Conservation (phyloP, 805 yeast species). For the Metschnikowia matae region DNA sequence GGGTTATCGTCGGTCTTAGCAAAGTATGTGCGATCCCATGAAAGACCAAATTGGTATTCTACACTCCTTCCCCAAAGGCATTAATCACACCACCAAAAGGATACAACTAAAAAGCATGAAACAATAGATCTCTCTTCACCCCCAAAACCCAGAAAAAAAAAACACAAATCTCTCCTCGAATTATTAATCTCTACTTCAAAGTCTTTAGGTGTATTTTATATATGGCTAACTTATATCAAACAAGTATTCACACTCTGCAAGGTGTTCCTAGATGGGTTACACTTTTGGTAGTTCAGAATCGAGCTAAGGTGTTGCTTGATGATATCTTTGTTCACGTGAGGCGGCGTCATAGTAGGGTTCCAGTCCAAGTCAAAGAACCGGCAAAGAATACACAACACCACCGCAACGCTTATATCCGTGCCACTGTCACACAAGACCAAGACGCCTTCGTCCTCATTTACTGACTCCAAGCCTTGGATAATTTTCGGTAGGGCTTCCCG, state of each 20-base stretch:
- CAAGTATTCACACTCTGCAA: slow-evolving; percentile 64
- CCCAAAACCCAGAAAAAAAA: too few species aligned
- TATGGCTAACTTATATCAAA: slow-evolving; percentile 29
- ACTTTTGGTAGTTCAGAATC: slow-evolving; percentile 27
- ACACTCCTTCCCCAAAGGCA: too few species aligned
- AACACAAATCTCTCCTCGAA: too few species aligned
- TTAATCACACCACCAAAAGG: too few species aligned
- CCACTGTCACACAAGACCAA: slow-evolving; percentile 62
- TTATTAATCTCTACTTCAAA: too few species aligned
- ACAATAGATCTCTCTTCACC: too few species aligned
- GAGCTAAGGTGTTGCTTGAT: slow-evolving; percentile 54
- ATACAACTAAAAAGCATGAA: too few species aligned
- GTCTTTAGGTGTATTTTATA: too few species aligned
- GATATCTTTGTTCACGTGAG: slow-evolving; percentile 43
- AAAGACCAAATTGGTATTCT: too few species aligned
- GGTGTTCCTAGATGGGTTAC: slow-evolving; percentile 75
- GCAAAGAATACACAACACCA: slow-evolving; percentile 51
- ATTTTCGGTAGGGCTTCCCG: slow-evolving; percentile 46
- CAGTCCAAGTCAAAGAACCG: slow-evolving; percentile 43
- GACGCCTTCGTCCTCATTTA: slow-evolving; percentile 12
- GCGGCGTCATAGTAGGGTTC: slow-evolving; percentile 17
- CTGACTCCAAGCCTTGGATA: slow-evolving; percentile 17
- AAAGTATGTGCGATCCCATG: too few species aligned
- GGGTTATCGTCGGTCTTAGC: too few species aligned
- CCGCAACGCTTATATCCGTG: slow-evolving; percentile 61